phyloP scores from a whole-genome alignment of 306 rosid genomes.

The Mimosa bimucronata region DNA sequence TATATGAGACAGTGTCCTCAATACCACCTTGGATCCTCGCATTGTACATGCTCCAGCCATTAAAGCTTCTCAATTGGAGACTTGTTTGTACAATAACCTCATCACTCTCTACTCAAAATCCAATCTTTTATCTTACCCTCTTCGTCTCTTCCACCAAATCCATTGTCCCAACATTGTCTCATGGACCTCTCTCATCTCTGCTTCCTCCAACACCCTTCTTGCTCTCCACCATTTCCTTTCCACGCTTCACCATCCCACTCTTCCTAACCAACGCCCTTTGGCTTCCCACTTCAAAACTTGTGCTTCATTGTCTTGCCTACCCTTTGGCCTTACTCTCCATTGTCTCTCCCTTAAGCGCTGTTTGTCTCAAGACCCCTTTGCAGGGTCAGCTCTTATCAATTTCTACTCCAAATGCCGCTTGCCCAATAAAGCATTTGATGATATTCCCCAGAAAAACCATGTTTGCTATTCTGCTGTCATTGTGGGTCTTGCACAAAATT shows the following conservation, averaged over 20 bases:
- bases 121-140: conserved; percentile 48
- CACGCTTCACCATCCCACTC: conserved; percentile 74
- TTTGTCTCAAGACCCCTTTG: conserved; percentile 52
- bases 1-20: not conserved
- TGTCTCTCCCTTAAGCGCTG: conserved; percentile 67
- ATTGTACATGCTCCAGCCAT: conserved; percentile 60
- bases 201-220: conserved; percentile 54
- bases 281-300: conserved; percentile 73
- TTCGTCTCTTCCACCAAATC: conserved; percentile 60
- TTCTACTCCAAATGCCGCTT: conserved; percentile 64
- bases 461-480: conserved; percentile 75
- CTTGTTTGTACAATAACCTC: conserved; percentile 57
- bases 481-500: conserved; percentile 77
- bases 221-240: conserved; percentile 71
- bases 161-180: conserved; percentile 72
- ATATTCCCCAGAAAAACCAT: conserved; percentile 57
- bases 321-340: conserved; percentile 73
- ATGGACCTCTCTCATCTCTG: conserved; percentile 77
- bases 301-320: conserved; percentile 50
- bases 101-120: conserved; percentile 63
- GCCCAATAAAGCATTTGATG: conserved; percentile 65
- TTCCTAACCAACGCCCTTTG: conserved; percentile 79
- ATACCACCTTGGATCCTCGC: conserved; percentile 57
- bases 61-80: conserved; percentile 35
- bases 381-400: conserved; percentile 64